phyloP scores from a whole-genome alignment of 305 asterid species.

The Rubia tinctorum region DNA sequence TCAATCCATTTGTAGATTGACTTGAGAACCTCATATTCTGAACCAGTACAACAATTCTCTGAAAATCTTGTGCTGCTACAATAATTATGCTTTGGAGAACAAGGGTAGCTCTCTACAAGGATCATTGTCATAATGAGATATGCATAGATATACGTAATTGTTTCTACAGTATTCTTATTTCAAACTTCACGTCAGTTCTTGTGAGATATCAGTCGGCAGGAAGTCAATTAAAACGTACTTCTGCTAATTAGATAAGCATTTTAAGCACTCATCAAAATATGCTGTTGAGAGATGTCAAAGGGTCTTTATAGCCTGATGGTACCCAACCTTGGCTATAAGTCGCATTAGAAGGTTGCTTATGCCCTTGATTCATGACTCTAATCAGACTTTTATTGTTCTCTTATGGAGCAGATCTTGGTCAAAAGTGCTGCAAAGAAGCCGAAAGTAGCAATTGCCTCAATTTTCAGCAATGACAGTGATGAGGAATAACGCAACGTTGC shows the following conservation, averaged over 20 bases:
- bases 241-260: background rate
- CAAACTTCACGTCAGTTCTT: background rate
- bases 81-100: background rate
- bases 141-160: background rate
- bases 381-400: slow-evolving; percentile 4
- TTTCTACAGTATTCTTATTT: background rate
- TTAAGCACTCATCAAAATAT: background rate
- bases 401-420: slow-evolving; percentile 37
- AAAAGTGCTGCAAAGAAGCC: slow-evolving; percentile 63
- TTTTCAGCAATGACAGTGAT: slow-evolving; percentile 70
- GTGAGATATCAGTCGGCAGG: background rate
- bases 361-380: background rate
- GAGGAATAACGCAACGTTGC: slow-evolving; percentile 44
- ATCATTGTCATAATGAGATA: background rate
- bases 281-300: background rate
- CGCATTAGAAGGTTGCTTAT: background rate
- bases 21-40: background rate
- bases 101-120: background rate
- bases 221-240: background rate
- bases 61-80: background rate
- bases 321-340: too few species aligned
- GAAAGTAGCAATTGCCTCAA: slow-evolving; percentile 62
- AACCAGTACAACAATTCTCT: background rate
- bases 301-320: too few species aligned
- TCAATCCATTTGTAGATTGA: background rate